These are phyloP conservation scores for Fusarium zealandicum DNA, from an alignment of 2,329 filamentous ascomycete genomes.

Conservation along the genomic window DNA sequence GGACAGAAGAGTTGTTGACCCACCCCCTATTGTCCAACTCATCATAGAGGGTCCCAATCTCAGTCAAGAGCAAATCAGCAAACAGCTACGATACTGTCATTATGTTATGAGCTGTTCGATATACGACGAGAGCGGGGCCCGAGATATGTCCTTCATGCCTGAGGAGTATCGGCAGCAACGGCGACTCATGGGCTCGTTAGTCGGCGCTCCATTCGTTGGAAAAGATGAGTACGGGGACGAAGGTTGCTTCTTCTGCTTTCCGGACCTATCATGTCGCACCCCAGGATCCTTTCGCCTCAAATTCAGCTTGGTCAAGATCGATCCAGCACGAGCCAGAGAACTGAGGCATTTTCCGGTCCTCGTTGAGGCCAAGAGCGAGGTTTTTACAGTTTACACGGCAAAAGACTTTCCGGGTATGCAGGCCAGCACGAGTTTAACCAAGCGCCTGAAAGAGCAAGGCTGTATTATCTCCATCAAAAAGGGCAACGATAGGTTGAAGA, in stretches of 20 bases:
- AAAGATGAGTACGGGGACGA: conserved; percentile 75
- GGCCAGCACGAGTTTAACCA: conserved; percentile 76
- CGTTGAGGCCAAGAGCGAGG: conserved; percentile 66
- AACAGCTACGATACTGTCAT: conserved; percentile 65
- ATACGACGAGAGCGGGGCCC: conserved; percentile 71
- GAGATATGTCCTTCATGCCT: conserved; percentile 75
- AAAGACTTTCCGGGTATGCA: conserved; percentile 89
- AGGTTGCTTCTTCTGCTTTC: conserved; percentile 87
- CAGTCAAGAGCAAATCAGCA: conserved; percentile 60
- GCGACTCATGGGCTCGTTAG: conserved; percentile 79
- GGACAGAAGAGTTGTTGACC: conserved; percentile 82
- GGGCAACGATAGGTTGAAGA: conserved; percentile 71
- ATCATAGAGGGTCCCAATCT: conserved; percentile 65
- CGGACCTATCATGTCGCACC: conserved; percentile 80
- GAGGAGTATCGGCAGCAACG: conserved; percentile 76
- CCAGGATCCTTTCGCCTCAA: conserved; percentile 77
- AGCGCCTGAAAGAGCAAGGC: conserved; percentile 77
- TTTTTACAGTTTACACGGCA: conserved; percentile 82
- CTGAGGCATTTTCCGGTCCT: conserved; percentile 56
- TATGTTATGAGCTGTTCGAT: conserved; percentile 80
- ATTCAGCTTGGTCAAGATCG: conserved; percentile 76
- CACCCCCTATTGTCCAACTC: conserved; percentile 82
- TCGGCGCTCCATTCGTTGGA: conserved; percentile 78
- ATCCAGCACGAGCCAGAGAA: conserved; percentile 62
- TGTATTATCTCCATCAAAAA: conserved; percentile 88